Percentiles rank a stretch among this genome's conserved stretches.
Evolutionary conservation across 176 grass and related monocot species (phyloP).

Genomic region (Aegilops tauschii): DNA sequence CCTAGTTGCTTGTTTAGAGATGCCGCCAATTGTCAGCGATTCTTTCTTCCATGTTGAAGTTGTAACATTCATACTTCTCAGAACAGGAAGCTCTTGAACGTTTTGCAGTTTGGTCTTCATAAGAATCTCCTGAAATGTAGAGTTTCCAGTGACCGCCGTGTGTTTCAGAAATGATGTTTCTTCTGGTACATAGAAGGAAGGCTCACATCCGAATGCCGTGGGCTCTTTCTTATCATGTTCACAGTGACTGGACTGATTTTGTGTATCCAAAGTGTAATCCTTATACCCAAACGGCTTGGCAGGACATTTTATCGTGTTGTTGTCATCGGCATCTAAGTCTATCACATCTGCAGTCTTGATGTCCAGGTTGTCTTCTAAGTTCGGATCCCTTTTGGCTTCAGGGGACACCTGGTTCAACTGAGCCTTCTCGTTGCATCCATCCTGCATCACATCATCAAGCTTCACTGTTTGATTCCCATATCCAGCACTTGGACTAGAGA

Average conservation of each 20-base stretch:
- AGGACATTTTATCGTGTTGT: neutral
- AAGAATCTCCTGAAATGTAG: conserved; percentile 22
- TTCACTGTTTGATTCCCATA: conserved; percentile 16
- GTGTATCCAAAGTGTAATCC: neutral
- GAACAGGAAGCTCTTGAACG: conserved; percentile 12
- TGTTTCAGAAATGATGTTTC: conserved; percentile 17
- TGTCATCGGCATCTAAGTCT: conserved; percentile 37
- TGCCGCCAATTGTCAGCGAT: conserved; percentile 56
- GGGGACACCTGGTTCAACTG: neutral
- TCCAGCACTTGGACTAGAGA: neutral
- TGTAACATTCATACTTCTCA: conserved; percentile 22
- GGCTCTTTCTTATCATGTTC: conserved; percentile 19
- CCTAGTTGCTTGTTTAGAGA: conserved; percentile 51
- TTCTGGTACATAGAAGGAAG: neutral
- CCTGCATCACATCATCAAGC: conserved; percentile 13
- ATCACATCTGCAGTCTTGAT: conserved; percentile 26
- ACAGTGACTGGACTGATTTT: neutral
- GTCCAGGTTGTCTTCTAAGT: neutral
- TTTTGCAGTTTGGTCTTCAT: conserved; percentile 9
- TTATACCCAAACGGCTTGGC: conserved; percentile 18
- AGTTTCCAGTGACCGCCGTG: conserved; percentile 5
- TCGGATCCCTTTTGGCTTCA: conserved; percentile 17
- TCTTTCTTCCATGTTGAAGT: conserved; percentile 52
- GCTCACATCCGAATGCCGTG: neutral
- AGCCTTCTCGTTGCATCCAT: neutral